Conservation (phyloP, 2,329 filamentous ascomycete genomes). For the Epichloe hybrida region DNA sequence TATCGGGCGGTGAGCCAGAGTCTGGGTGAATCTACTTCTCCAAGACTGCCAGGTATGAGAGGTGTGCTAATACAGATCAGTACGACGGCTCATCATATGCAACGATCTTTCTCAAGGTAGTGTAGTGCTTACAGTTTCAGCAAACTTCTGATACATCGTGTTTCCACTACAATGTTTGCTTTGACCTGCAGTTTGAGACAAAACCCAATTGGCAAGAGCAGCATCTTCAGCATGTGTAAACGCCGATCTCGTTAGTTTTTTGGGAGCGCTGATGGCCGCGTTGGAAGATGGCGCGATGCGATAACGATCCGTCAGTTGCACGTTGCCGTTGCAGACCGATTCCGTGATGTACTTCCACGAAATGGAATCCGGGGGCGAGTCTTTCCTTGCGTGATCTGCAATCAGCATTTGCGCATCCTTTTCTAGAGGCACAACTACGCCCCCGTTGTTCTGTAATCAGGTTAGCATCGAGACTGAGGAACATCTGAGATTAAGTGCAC, state of each 20-base stretch:
- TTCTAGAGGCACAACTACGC: constrained; percentile 33
- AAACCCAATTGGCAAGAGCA: constrained; percentile 41
- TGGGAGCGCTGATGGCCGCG: constrained; percentile 19
- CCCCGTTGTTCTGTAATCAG: constrained; percentile 33
- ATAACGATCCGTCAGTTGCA: constrained; percentile 33
- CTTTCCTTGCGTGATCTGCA: constrained; percentile 32
- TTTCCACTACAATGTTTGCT: constrained; percentile 31
- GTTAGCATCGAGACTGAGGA: not conserved
- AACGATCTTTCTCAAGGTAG: constrained; percentile 6
- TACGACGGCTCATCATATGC: not conserved
- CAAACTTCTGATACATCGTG: constrained; percentile 45
- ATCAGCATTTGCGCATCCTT: constrained; percentile 41
- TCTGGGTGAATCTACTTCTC: constrained; percentile 49
- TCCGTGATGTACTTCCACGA: constrained; percentile 42
- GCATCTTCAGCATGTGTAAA: constrained; percentile 50
- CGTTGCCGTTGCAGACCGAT: constrained; percentile 32
- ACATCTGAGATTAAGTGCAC: not conserved
- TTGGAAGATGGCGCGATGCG: constrained; percentile 19
- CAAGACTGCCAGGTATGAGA: constrained; percentile 58
- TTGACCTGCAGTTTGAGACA: constrained; percentile 21
- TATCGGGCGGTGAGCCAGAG: constrained; percentile 23
- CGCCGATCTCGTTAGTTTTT: constrained; percentile 32
- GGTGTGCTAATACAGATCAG: constrained; percentile 31
- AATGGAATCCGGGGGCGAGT: constrained; percentile 29
- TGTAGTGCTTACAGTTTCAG: constrained; percentile 27